Evolutionary conservation across 768 basidiomycete genomes (phyloP).

Genomic region (Sporobolomyces pararoseus): DNA sequence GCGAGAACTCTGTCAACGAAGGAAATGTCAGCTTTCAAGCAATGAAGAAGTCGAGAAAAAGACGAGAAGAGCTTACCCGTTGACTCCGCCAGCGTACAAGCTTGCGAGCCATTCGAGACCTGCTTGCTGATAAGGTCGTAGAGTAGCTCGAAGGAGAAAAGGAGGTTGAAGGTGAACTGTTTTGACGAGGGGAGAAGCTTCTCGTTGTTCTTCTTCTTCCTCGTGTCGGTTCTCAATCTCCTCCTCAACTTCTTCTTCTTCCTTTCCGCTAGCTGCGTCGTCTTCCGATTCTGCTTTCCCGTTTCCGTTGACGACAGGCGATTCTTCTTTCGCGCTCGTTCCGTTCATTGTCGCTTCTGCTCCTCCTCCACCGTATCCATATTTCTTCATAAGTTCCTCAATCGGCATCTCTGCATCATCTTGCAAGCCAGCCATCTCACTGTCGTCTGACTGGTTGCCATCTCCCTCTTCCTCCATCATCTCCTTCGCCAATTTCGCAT

Average conservation of each 20-base stretch:
- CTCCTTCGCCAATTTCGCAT: slow-evolving; percentile 39
- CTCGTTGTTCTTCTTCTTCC: slow-evolving; percentile 35
- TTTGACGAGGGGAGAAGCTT: slow-evolving; percentile 19
- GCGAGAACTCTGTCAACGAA: slow-evolving; percentile 20
- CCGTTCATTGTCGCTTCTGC: background rate
- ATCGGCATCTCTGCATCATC: slow-evolving; percentile 51
- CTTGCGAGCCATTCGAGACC: slow-evolving; percentile 55
- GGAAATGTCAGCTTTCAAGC: no score
- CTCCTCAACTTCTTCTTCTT: slow-evolving; percentile 31
- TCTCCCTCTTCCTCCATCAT: slow-evolving; percentile 44
- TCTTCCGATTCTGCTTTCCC: slow-evolving; percentile 17
- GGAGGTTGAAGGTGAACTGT: slow-evolving; percentile 47
- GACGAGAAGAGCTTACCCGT: slow-evolving; percentile 46
- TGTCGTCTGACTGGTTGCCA: slow-evolving; percentile 42
- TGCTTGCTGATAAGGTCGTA: slow-evolving; percentile 54
- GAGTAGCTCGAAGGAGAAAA: slow-evolving; percentile 52
- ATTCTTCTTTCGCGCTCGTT: slow-evolving; percentile 16
- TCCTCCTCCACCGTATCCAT: slow-evolving; percentile 29
- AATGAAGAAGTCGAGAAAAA: background rate
- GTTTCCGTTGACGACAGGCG: slow-evolving; percentile 24
- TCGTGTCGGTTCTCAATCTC: slow-evolving; percentile 30
- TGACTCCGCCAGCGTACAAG: slow-evolving; percentile 52
- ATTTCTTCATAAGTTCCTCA: slow-evolving; percentile 42
- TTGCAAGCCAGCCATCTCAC: slow-evolving; percentile 50
- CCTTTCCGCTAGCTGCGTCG: slow-evolving; percentile 30